Evolutionary conservation across 2,329 filamentous ascomycete species (phyloP).

Genomic region (Aspergillus novofumigatus): DNA sequence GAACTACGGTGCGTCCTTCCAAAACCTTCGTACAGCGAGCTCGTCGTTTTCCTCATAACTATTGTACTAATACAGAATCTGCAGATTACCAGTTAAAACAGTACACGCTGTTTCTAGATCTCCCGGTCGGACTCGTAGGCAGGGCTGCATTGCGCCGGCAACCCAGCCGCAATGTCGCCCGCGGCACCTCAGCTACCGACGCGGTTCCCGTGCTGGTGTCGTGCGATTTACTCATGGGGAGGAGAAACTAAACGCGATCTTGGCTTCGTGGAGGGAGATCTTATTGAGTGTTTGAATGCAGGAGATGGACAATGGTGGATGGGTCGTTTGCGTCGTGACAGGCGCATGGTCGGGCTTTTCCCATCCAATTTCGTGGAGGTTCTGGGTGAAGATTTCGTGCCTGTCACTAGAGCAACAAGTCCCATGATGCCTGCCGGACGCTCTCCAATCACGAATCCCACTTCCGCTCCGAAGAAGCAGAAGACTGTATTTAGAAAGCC

Average conservation of each 20-base stretch:
- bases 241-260: conserved; percentile 93
- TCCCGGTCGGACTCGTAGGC: not conserved
- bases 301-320: conserved; percentile 99
- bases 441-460: conserved; percentile 38
- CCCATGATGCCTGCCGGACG: conserved; percentile 53
- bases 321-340: conserved; percentile 82
- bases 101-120: not conserved
- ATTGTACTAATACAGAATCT: not conserved
- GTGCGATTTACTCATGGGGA: conserved; percentile 89
- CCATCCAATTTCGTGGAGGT: conserved; percentile 97
- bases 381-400: conserved; percentile 78
- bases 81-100: not conserved
- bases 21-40: not conserved
- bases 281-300: conserved; percentile 97
- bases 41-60: not conserved
- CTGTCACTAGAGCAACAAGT: conserved; percentile 49
- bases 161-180: conserved; percentile 39
- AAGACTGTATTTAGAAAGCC: conserved; percentile 61
- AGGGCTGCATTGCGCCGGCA: not conserved
- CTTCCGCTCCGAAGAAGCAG: conserved; percentile 53
- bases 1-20: not conserved
- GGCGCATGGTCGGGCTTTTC: conserved; percentile 85
- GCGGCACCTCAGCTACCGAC: conserved; percentile 57
- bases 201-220: conserved; percentile 85
- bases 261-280: conserved; percentile 93